These are phyloP conservation scores for Corymbia calophylla DNA, from an alignment of 441 rosid species.

Conservation along the genomic window DNA sequence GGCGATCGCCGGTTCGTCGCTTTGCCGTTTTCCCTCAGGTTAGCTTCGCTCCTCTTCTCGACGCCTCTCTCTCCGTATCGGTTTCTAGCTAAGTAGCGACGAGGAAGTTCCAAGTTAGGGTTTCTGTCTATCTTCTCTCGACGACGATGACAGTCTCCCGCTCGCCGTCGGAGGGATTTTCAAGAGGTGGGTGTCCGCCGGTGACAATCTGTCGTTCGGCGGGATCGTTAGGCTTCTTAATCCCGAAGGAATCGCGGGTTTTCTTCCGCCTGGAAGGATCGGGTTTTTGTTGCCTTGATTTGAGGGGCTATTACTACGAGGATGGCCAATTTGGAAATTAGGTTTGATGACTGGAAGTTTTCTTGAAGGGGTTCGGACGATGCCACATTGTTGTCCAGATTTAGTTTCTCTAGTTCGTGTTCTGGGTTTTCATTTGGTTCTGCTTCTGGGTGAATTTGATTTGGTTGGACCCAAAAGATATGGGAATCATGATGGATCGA, in stretches of 20 bases:
- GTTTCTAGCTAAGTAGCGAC: background rate
- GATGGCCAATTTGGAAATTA: background rate
- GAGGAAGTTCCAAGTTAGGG: background rate
- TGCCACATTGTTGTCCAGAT: background rate
- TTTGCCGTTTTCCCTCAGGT: background rate
- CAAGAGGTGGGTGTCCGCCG: background rate
- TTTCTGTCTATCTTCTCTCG: background rate
- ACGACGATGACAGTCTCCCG: background rate
- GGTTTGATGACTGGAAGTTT: background rate
- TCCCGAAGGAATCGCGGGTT: background rate
- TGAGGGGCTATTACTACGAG: background rate
- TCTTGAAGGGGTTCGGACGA: background rate
- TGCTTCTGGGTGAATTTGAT: background rate
- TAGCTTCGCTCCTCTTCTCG: background rate
- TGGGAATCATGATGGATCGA: background rate
- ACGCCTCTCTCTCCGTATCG: background rate
- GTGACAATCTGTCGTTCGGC: too few species aligned
- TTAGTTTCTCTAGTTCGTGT: background rate
- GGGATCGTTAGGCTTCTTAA: background rate
- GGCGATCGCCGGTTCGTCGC: background rate
- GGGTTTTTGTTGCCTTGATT: background rate
- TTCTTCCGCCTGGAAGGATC: background rate
- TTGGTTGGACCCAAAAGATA: background rate
- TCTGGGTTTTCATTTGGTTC: background rate
- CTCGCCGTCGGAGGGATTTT: background rate